phyloP scores from a whole-genome alignment of 106 monocot species.

The Dendrobium chrysotoxum region DNA sequence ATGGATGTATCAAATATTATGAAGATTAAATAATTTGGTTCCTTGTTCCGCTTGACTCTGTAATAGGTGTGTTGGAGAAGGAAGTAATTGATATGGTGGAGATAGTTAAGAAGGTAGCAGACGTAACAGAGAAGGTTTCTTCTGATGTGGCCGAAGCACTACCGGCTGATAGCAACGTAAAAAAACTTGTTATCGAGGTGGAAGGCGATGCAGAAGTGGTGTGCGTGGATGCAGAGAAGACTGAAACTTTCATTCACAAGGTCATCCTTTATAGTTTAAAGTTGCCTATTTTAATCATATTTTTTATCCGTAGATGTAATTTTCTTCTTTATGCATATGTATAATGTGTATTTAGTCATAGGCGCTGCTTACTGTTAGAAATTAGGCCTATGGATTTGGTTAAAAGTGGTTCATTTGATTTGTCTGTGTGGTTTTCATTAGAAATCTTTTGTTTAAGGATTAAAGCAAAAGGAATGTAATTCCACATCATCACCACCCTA shows the following conservation, averaged over 20 bases:
- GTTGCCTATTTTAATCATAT: not conserved
- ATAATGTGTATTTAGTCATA: not conserved
- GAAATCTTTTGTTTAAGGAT: not conserved
- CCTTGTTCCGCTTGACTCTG: not conserved
- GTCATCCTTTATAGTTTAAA: not conserved
- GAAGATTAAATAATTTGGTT: not conserved
- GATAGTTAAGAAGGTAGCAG: slow-evolving; percentile 4
- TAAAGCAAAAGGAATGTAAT: not conserved
- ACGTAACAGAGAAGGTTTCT: slow-evolving; percentile 8
- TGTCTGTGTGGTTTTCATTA: not conserved
- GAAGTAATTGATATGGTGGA: not conserved
- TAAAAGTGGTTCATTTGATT: not conserved
- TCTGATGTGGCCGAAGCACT: slow-evolving; percentile 4
- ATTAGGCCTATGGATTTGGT: not conserved
- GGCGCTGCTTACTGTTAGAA: not conserved
- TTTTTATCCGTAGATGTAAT: not conserved
- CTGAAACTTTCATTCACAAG: not conserved
- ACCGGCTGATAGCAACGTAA: not conserved
- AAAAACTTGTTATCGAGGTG: not conserved
- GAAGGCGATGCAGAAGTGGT: slow-evolving; percentile 4
- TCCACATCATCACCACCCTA: not conserved
- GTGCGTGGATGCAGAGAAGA: not conserved
- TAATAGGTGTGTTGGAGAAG: slow-evolving; percentile 5
- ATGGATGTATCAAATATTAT: not conserved
- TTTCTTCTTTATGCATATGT: not conserved